These are phyloP conservation scores for Pseudogymnoascus sp. DNA, from an alignment of 2,329 filamentous ascomycete genomes.

Conservation along the genomic window DNA sequence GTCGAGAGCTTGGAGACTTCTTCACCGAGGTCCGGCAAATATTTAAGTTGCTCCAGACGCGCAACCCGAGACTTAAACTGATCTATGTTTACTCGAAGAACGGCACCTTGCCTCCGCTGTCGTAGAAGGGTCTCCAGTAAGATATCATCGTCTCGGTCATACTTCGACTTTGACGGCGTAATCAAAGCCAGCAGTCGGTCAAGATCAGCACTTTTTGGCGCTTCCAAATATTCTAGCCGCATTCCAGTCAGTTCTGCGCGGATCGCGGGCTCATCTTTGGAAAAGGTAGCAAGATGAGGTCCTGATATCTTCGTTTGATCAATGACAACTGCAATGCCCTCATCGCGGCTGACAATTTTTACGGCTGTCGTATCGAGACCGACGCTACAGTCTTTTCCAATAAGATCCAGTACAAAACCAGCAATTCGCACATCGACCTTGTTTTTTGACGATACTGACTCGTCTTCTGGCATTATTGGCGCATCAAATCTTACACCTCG, in stretches of 20 bases:
- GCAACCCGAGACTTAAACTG: constrained; percentile 54
- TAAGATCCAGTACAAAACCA: constrained; percentile 66
- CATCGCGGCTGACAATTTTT: constrained; percentile 68
- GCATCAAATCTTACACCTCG: constrained; percentile 53
- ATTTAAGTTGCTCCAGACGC: constrained; percentile 55
- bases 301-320: constrained; percentile 68
- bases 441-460: constrained; percentile 24
- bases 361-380: constrained; percentile 70
- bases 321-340: constrained; percentile 64
- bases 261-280: constrained; percentile 50
- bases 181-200: constrained; percentile 76
- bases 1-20: constrained; percentile 77
- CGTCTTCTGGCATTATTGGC: constrained; percentile 25
- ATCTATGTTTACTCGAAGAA: constrained; percentile 63
- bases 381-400: constrained; percentile 68
- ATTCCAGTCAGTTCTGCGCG: constrained; percentile 56
- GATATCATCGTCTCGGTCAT: constrained; percentile 82
- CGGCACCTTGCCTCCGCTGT: constrained; percentile 77
- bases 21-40: constrained; percentile 62
- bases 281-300: constrained; percentile 48
- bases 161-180: constrained; percentile 85
- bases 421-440: constrained; percentile 73
- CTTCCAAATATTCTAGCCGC: constrained; percentile 61
- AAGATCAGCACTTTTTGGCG: constrained; percentile 71
- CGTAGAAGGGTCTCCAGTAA: constrained; percentile 84